A percentile compares a stretch with the other conserved stretches of the same genome.
Evolutionary conservation across 306 rosid species (phyloP).

Genomic region (Argentina anserina): DNA sequence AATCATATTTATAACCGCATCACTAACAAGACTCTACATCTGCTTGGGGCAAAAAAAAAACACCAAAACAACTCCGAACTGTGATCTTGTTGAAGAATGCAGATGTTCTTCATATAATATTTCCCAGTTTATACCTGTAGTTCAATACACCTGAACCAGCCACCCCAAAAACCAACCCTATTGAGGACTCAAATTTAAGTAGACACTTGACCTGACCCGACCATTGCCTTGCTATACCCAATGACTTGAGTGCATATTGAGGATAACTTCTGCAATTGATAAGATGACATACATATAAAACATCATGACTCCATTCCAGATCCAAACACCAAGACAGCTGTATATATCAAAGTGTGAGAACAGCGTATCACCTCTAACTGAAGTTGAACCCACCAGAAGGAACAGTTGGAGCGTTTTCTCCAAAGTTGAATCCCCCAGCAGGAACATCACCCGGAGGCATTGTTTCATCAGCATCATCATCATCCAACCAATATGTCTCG

Average conservation of each 20-base stretch:
- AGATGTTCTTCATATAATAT: conserved; percentile 32
- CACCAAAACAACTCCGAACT: conserved; percentile 26
- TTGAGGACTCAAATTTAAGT: conserved; percentile 28
- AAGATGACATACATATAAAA: neutral
- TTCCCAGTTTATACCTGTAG: conserved; percentile 42
- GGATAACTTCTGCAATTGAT: conserved; percentile 37
- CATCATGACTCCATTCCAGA: conserved; percentile 5
- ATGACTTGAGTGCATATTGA: conserved; percentile 20
- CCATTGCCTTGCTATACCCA: conserved; percentile 18
- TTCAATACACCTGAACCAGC: conserved; percentile 32
- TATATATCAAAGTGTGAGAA: neutral
- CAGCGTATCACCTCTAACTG: conserved; percentile 47
- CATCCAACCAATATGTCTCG: conserved; percentile 96
- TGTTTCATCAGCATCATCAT: conserved; percentile 91
- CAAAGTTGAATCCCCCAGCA: conserved; percentile 63
- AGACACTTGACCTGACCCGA: conserved; percentile 29
- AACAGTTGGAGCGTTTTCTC: conserved; percentile 47
- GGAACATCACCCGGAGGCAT: conserved; percentile 87
- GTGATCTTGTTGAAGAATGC: conserved; percentile 20
- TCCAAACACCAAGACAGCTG: conserved; percentile 2
- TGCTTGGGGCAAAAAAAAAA: neutral
- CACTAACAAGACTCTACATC: conserved; percentile 22
- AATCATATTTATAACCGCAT: conserved; percentile 18
- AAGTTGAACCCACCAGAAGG: conserved; percentile 96
- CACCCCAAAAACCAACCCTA: conserved; percentile 28